Evolutionary conservation across 2,329 filamentous ascomycete species (phyloP).

Genomic region (Colletotrichum sp.): DNA sequence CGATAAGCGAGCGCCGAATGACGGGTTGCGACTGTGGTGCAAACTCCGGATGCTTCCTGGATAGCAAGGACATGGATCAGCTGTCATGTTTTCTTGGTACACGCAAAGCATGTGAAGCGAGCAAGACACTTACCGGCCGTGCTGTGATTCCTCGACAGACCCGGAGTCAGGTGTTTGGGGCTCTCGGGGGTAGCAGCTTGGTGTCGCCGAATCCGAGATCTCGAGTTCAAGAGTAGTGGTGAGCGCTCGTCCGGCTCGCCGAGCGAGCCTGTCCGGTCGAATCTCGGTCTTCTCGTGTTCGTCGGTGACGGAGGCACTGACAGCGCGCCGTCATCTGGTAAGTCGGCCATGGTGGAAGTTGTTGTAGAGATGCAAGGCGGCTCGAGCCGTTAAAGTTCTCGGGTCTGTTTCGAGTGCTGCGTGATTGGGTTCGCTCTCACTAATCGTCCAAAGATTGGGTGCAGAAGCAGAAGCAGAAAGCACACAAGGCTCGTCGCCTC

Average conservation of each 20-base stretch:
- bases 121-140: conserved; percentile 40
- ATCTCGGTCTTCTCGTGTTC: conserved; percentile 18
- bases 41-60: conserved; percentile 42
- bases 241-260: conserved; percentile 46
- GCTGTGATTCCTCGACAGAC: conserved; percentile 47
- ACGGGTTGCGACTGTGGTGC: conserved; percentile 63
- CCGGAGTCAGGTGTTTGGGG: conserved; percentile 20
- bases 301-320: conserved; percentile 16
- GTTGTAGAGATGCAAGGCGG: not conserved
- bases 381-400: conserved; percentile 6
- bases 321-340: conserved; percentile 6
- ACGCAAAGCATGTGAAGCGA: not conserved
- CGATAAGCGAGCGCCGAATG: conserved; percentile 66
- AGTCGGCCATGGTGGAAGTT: conserved; percentile 7
- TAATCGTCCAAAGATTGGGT: not conserved
- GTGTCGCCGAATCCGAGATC: conserved; percentile 45
- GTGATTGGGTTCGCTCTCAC: not conserved
- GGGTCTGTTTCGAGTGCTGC: not conserved
- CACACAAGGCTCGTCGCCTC: not conserved
- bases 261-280: conserved; percentile 11
- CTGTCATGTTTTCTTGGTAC: not conserved
- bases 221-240: conserved; percentile 44
- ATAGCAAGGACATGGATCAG: not conserved
- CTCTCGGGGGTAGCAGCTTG: conserved; percentile 17
- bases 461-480: not conserved